Percentiles rank a stretch among this genome's conserved stretches.
Conservation (phyloP, 352 stramenopile genomes). For the Pythium pyrilobum region DNA sequence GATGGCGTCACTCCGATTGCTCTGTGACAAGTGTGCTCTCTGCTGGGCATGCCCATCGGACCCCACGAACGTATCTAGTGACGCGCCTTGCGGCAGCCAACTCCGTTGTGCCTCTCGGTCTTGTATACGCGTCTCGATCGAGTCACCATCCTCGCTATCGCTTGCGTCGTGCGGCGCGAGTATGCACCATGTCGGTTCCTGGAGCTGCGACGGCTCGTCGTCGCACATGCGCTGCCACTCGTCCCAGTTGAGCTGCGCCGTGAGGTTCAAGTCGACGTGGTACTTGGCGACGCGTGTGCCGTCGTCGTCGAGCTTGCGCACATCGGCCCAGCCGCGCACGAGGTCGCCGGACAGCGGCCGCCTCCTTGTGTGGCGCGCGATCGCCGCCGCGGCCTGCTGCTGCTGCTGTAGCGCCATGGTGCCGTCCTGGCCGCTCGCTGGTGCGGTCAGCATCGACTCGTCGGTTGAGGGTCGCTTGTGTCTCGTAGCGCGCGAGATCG, state of each 20-base stretch:
- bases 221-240: slow-evolving; percentile 20
- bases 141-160: background rate
- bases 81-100: too few relatives aligned
- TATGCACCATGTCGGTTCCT: slow-evolving; percentile 7
- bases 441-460: background rate
- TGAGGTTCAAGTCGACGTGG: slow-evolving; percentile 16
- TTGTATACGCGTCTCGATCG: too few relatives aligned
- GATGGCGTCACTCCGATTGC: background rate
- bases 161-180: background rate
- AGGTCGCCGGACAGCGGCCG: slow-evolving; percentile 5
- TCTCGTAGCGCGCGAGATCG: background rate
- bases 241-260: slow-evolving; percentile 15
- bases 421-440: background rate
- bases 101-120: too few relatives aligned
- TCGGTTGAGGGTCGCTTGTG: background rate
- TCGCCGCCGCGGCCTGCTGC: background rate
- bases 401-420: background rate
- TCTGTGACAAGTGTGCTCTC: too few relatives aligned
- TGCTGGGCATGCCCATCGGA: too few relatives aligned
- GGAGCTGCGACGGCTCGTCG: background rate
- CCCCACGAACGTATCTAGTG: too few relatives aligned
- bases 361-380: background rate
- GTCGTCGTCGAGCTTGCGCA: slow-evolving; percentile 13
- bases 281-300: slow-evolving; percentile 4
- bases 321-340: slow-evolving; percentile 14